Conservation (phyloP, 1,284 basidiomycete species). For the Chalciporus piperatoides region DNA sequence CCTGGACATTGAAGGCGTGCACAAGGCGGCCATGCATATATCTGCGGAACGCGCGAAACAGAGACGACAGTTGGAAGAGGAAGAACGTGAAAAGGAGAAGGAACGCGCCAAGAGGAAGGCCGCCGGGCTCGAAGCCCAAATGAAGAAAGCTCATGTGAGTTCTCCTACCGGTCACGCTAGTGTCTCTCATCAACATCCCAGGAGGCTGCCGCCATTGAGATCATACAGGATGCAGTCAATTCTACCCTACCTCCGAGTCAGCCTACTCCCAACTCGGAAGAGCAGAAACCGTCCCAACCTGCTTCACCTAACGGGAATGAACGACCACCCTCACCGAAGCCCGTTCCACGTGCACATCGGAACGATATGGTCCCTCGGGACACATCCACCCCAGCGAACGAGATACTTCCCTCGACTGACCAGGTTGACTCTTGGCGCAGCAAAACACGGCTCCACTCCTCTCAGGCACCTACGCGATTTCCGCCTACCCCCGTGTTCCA, state of each 20-base stretch:
- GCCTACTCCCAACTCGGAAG: constrained; percentile 6
- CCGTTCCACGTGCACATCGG: constrained; percentile 24
- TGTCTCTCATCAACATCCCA: constrained; percentile 13
- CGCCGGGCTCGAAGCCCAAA: constrained; percentile 75
- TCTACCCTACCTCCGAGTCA: constrained; percentile 7
- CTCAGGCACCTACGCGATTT: constrained; percentile 16
- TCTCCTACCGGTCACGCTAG: neutral
- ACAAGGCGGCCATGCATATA: constrained; percentile 84
- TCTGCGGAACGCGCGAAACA: constrained; percentile 85
- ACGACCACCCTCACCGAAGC: constrained; percentile 35
- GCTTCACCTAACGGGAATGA: constrained; percentile 10
- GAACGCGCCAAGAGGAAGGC: constrained; percentile 87
- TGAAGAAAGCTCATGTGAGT: constrained; percentile 40
- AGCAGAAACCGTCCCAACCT: constrained; percentile 2
- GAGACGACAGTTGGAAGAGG: constrained; percentile 81
- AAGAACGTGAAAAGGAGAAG: constrained; percentile 76
- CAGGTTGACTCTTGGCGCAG: constrained; percentile 63
- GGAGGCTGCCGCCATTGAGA: constrained; percentile 15
- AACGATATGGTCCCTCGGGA: constrained; percentile 27
- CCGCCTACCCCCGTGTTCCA: constrained; percentile 42
- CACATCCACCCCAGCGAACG: constrained; percentile 20
- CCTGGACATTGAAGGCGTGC: constrained; percentile 66
- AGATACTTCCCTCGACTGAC: constrained; percentile 31
- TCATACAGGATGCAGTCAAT: constrained; percentile 6
- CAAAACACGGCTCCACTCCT: constrained; percentile 37